These are phyloP conservation scores for Harringtonia aguacate DNA, from an alignment of 2,329 filamentous ascomycete species.

Conservation along the genomic window DNA sequence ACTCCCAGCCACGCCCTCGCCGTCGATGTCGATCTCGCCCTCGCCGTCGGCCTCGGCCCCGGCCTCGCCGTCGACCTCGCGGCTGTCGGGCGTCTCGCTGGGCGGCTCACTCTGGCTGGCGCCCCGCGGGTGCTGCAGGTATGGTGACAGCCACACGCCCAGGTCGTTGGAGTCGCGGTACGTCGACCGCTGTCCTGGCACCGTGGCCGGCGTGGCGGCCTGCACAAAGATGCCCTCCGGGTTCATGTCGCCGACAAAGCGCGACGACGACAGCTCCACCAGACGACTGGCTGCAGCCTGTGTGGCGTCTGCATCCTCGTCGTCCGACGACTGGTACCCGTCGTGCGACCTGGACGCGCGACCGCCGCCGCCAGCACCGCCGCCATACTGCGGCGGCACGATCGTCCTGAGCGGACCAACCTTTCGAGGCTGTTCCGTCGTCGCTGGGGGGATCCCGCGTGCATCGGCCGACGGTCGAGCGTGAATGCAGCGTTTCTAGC, in stretches of 20 bases:
- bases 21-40: background rate
- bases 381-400: too few relatives aligned
- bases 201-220: conserved; percentile 32
- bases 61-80: background rate
- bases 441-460: too few relatives aligned
- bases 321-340: background rate
- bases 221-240: conserved; percentile 50
- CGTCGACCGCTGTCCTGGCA: conserved; percentile 23
- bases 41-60: too few relatives aligned
- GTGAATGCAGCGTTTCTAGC: conserved; percentile 32
- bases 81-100: background rate
- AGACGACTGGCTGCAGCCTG: conserved; percentile 17
- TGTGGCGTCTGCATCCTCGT: conserved; percentile 13
- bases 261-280: conserved; percentile 23
- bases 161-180: conserved; percentile 36
- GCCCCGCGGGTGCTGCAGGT: background rate
- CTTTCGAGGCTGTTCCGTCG: too few relatives aligned
- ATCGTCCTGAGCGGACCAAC: too few relatives aligned
- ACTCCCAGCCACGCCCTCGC: too few relatives aligned
- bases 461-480: too few relatives aligned
- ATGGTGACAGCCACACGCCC: conserved; percentile 36
- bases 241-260: conserved; percentile 49
- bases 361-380: too few relatives aligned
- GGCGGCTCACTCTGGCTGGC: background rate
- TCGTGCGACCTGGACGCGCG: too few relatives aligned